Conservation (phyloP, 73 alveolate genomes). For the Stentor roeselii region DNA sequence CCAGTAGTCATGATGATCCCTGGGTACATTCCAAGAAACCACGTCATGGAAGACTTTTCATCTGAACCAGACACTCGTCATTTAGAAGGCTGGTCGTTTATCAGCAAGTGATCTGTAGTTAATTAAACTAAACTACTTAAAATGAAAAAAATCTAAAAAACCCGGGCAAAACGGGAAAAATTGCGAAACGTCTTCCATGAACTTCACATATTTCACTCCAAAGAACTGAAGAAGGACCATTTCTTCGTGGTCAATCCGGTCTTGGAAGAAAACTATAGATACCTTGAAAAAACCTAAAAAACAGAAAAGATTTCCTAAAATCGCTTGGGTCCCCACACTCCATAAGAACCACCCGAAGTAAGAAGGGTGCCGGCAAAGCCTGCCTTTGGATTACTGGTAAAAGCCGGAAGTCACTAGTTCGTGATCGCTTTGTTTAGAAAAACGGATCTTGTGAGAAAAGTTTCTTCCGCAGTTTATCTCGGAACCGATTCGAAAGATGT, state of each 20-base stretch:
- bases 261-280: constrained; percentile 26
- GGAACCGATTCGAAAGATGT: constrained; percentile 14
- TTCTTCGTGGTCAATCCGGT: constrained; percentile 21
- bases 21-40: too few relatives aligned
- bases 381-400: neutral
- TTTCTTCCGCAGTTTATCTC: neutral
- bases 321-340: constrained; percentile 44
- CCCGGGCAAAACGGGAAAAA: neutral
- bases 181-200: neutral
- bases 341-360: constrained; percentile 48
- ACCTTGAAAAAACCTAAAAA: constrained; percentile 25
- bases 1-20: too few relatives aligned
- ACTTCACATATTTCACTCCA: neutral
- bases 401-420: constrained; percentile 40
- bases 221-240: neutral
- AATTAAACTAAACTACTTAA: neutral
- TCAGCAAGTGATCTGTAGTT: too few relatives aligned
- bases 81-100: too few relatives aligned
- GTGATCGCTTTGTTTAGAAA: constrained; percentile 30
- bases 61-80: too few relatives aligned
- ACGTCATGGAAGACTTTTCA: too few relatives aligned
- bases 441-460: neutral
- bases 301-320: constrained; percentile 42
- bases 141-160: neutral
- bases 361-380: constrained; percentile 48